Conservation (phyloP, 2,329 filamentous ascomycete genomes). For the Biscogniauxia marginata region DNA sequence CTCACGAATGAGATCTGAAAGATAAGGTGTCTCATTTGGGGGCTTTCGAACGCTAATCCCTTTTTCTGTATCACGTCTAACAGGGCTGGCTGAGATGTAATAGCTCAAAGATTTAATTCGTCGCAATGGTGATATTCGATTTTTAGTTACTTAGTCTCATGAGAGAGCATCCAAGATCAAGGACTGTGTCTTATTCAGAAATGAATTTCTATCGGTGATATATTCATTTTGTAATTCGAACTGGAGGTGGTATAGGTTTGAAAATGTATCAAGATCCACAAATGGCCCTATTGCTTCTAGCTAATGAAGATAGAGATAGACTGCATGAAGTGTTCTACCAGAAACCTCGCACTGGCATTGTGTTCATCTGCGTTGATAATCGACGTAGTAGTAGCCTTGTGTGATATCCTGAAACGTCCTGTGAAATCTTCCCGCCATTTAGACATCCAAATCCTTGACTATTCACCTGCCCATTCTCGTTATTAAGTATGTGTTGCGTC, state of each 20-base stretch:
- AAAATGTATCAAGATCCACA: not conserved
- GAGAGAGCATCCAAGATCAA: no score
- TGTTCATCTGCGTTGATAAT: not conserved
- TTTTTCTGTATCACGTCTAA: not conserved
- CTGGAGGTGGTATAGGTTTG: not conserved
- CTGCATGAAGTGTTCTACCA: not conserved
- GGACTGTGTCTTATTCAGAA: no score
- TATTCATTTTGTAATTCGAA: not conserved
- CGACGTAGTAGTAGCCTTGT: not conserved
- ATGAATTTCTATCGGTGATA: not conserved
- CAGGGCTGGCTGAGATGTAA: not conserved
- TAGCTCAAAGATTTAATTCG: not conserved
- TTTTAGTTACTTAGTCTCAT: not conserved
- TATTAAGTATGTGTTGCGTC: no score
- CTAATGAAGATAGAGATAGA: not conserved
- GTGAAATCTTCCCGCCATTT: not conserved
- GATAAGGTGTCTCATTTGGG: not conserved
- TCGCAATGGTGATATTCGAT: not conserved
- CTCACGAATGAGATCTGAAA: not conserved
- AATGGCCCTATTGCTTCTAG: not conserved
- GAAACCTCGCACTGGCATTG: not conserved
- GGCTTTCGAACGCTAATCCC: no score
- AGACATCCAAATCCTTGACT: not conserved
- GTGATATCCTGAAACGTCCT: not conserved
- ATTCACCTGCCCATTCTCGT: not conserved